Evolutionary conservation across 2,329 filamentous ascomycete genomes (phyloP).

Genomic region (Arachnomyces sp.): DNA sequence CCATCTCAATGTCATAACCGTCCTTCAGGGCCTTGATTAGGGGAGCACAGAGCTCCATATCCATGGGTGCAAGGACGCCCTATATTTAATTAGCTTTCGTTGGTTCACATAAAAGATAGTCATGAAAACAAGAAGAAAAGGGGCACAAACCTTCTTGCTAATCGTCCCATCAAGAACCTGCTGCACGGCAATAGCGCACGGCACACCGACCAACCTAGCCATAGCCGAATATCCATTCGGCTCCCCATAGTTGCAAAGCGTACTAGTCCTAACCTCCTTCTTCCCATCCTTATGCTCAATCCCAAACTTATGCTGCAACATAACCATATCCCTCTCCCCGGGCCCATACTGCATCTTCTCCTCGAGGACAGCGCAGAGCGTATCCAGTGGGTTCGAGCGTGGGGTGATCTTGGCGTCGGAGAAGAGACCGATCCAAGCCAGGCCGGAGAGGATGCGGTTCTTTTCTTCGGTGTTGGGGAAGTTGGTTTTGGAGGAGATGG

Average conservation of each 20-base stretch:
- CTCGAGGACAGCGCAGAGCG: slow-evolving; percentile 82
- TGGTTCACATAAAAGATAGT: too few relatives aligned
- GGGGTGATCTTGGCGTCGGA: slow-evolving; percentile 62
- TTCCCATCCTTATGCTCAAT: slow-evolving; percentile 75
- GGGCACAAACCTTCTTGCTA: slow-evolving; percentile 46
- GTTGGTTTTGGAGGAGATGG: slow-evolving; percentile 66
- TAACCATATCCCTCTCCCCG: slow-evolving; percentile 76
- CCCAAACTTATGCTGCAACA: slow-evolving; percentile 59
- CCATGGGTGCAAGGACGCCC: slow-evolving; percentile 72
- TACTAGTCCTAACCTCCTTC: slow-evolving; percentile 70
- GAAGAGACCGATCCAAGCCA: slow-evolving; percentile 64
- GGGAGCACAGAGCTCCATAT: slow-evolving; percentile 60
- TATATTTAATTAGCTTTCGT: slow-evolving; percentile 8
- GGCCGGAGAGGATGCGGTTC: slow-evolving; percentile 60
- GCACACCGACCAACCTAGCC: slow-evolving; percentile 73
- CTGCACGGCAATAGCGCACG: slow-evolving; percentile 67
- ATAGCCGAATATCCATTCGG: slow-evolving; percentile 74
- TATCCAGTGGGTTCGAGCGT: slow-evolving; percentile 74
- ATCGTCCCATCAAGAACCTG: slow-evolving; percentile 70
- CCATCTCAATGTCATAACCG: slow-evolving; percentile 66
- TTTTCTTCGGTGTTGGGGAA: slow-evolving; percentile 64
- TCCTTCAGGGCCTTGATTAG: slow-evolving; percentile 72
- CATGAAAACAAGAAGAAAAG: too few relatives aligned
- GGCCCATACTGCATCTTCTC: slow-evolving; percentile 83
- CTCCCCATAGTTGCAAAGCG: slow-evolving; percentile 74